phyloP scores from a whole-genome alignment of 139 green algal species.

The Dunaliella primolecta region DNA sequence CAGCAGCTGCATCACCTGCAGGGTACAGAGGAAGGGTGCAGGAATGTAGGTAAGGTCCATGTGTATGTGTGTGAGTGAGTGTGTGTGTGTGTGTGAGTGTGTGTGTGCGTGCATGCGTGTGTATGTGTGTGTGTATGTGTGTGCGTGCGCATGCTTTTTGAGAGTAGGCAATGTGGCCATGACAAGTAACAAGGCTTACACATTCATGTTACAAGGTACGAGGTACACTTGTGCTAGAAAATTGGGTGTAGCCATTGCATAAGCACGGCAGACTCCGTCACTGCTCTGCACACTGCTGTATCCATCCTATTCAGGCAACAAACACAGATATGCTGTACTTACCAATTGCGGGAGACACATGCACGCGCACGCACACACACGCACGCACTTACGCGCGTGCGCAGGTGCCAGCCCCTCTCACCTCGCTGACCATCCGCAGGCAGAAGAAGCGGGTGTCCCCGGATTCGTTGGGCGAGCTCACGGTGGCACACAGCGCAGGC shows the following conservation, averaged over 20 bases:
- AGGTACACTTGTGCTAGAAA: no score
- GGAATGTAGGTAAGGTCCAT: no score
- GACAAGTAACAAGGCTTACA: background rate
- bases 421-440: conserved; percentile 82
- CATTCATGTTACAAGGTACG: background rate
- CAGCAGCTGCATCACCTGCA: conserved; percentile 27
- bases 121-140: background rate
- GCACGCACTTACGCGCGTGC: background rate
- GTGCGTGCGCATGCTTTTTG: background rate
- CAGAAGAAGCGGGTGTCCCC: conserved; percentile 81
- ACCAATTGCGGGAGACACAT: no score
- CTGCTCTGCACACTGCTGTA: no score
- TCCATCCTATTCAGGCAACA: no score
- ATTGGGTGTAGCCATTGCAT: no score
- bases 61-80: background rate
- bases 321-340: no score
- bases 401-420: conserved; percentile 23
- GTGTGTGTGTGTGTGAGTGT: background rate
- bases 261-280: no score
- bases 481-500: conserved; percentile 67
- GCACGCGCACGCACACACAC: no score
- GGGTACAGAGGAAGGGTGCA: no score
- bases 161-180: no score
- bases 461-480: conserved; percentile 34
- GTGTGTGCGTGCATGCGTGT: background rate